These are phyloP conservation scores for Blastobotrys indianensis DNA, from an alignment of 1,139 yeast species.

Conservation along the genomic window DNA sequence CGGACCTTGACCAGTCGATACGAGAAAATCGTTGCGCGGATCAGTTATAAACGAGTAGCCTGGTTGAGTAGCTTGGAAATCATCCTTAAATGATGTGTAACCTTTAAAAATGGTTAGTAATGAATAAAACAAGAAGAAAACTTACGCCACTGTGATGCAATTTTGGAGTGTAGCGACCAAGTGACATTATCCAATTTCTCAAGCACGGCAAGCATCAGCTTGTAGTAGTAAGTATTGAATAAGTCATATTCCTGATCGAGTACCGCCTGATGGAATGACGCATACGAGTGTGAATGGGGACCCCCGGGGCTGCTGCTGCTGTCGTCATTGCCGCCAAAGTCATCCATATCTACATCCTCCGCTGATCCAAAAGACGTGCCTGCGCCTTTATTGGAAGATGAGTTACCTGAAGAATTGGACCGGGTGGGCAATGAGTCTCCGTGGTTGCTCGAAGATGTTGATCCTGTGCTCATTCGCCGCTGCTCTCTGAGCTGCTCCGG, in stretches of 20 bases:
- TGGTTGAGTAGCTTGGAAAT: neutral
- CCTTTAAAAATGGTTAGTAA: neutral
- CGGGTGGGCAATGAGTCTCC: too few relatives aligned
- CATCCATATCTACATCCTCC: too few relatives aligned
- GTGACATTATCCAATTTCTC: conserved; percentile 3
- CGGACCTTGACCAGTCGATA: neutral
- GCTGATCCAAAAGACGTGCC: too few relatives aligned
- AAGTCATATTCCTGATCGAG: conserved; percentile 3
- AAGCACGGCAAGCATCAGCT: neutral
- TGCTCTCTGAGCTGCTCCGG: neutral
- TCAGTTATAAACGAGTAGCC: conserved; percentile 8
- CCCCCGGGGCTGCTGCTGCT: neutral
- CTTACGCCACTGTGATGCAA: conserved; percentile 85
- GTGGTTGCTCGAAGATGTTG: too few relatives aligned
- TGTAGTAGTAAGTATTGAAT: neutral
- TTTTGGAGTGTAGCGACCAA: conserved; percentile 62
- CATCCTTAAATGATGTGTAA: neutral
- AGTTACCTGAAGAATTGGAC: too few relatives aligned
- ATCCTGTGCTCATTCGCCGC: too few relatives aligned
- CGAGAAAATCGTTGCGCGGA: neutral
- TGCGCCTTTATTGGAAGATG: too few relatives aligned
- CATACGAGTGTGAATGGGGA: neutral
- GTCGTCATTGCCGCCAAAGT: too few relatives aligned
- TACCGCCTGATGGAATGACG: neutral
- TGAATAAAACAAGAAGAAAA: too few relatives aligned